These are phyloP conservation scores for Cladosporium phlei DNA, from an alignment of 2,329 filamentous ascomycete genomes.

Conservation along the genomic window DNA sequence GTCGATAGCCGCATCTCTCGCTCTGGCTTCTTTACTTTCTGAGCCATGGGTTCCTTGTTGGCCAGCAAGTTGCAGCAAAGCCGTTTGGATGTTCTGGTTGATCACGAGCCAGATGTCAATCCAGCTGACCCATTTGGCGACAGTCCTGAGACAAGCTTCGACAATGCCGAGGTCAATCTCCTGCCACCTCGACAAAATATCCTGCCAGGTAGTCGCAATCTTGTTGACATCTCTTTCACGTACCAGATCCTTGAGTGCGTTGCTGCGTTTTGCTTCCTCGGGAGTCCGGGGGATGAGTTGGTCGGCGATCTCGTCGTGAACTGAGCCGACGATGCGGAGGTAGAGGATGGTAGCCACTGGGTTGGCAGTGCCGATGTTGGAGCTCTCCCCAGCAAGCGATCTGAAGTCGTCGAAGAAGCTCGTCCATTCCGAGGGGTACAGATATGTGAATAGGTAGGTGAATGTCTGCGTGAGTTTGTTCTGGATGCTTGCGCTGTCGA, in stretches of 20 bases:
- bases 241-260: constrained; percentile 84
- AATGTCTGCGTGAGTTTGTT: constrained; percentile 97
- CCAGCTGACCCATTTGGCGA: constrained; percentile 98
- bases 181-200: constrained; percentile 75
- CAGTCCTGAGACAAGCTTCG: constrained; percentile 83
- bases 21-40: constrained; percentile 61
- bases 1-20: constrained; percentile 86
- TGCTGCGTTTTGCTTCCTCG: constrained; percentile 78
- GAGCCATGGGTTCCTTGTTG: constrained; percentile 56
- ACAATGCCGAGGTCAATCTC: constrained; percentile 64
- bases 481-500: constrained; percentile 74
- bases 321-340: constrained; percentile 77
- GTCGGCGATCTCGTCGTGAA: constrained; percentile 97
- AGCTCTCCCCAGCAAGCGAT: constrained; percentile 63
- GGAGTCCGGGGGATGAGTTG: constrained; percentile 74
- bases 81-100: constrained; percentile 78
- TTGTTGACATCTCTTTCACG: constrained; percentile 82
- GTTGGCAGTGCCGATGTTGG: constrained; percentile 57
- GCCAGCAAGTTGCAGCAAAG: constrained; percentile 83
- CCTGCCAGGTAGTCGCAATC: constrained; percentile 85
- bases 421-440: constrained; percentile 84
- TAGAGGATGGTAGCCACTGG: constrained; percentile 75
- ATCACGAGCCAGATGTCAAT: constrained; percentile 93
- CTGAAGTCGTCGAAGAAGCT: constrained; percentile 88
- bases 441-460: constrained; percentile 83